Evolutionary conservation across 768 basidiomycete species (phyloP), one percentile per base, ranked within the genome.

Genomic region (Hypholoma fasciculare): DNA sequence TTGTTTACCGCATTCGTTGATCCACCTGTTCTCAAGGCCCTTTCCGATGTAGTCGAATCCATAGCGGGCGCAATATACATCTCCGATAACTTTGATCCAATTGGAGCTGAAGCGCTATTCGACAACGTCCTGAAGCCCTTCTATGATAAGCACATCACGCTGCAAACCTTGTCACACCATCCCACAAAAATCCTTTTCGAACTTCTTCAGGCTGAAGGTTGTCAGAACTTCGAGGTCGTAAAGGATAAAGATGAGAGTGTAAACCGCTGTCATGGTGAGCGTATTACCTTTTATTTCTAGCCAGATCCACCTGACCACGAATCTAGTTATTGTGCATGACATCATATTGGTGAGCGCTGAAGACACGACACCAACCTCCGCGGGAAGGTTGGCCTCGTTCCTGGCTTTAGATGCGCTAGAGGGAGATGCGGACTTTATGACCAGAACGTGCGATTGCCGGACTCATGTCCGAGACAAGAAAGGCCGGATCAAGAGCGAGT

Each of bases 31-130:
- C 38, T 58, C 17, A 66, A 94, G 92, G 82, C 79, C 8, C 77
- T 94, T 17, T 89, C 90, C 7, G 91, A 94, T 69, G 78, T 93
- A 26, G 79, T 94, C 19, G 92, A 95, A 71, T 87, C 92, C 2
- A 77, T 90, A 40, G 76, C 92, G 37, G 93, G 91, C 8, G 92
- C 90, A 9, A 73, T 92, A 50, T 91, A 87, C 71, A 81, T 94
- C 61, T 89, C 86, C 19, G 91, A 93, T 67, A 77, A 81, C 54
- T 90, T 87, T 71, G 80, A 83, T 16, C 80, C 81, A 23, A 72
- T 74, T 52, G 89, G 89, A 4, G 79, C 81, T 23, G 81, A 89
- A 64, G 73, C 74, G 0, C 77, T 94, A 64, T 94, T 89, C 72
- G 79, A 86, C 56, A 82, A 78, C 52, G 73, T 88, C 48, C 74